A percentile compares a stretch with the other conserved stretches of the same genome.
These are phyloP conservation scores for Malus sylvestris DNA, from an alignment of 306 rosid genomes.

Conservation along the genomic window DNA sequence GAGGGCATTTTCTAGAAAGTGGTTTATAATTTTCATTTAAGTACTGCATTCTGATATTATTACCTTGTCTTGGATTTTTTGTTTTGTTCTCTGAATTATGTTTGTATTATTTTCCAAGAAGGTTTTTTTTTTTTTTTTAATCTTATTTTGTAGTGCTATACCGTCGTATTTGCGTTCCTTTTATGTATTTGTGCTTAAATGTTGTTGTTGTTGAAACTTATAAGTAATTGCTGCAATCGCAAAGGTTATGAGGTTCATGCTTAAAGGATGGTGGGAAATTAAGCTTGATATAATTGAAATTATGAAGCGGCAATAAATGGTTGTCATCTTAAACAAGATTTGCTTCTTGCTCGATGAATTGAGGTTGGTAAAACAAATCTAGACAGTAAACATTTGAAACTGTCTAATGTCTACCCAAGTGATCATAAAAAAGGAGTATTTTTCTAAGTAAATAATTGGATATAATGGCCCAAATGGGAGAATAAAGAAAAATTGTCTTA, in stretches of 20 bases:
- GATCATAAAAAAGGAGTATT: not conserved
- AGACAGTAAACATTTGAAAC: not conserved
- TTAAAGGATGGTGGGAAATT: not conserved
- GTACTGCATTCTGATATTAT: not conserved
- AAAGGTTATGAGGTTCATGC: not conserved
- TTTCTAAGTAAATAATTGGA: not conserved
- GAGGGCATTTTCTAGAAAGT: not conserved
- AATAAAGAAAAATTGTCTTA: not conserved
- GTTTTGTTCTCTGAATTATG: no score
- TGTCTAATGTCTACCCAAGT: not conserved
- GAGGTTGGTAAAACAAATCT: not conserved
- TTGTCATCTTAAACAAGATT: not conserved
- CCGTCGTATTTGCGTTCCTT: not conserved
- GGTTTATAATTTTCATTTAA: not conserved
- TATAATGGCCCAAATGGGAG: not conserved
- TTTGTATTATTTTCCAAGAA: no score
- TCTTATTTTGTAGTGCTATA: not conserved
- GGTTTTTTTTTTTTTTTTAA: not conserved
- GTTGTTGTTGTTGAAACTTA: not conserved
- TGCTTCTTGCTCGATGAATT: not conserved
- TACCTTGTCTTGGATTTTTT: not conserved
- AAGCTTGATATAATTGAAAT: not conserved
- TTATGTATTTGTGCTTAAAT: not conserved
- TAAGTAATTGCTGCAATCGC: not conserved
- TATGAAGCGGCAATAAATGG: not conserved